Evolutionary conservation across 257 asterid species (phyloP).

Genomic region (Solanum peruvianum): DNA sequence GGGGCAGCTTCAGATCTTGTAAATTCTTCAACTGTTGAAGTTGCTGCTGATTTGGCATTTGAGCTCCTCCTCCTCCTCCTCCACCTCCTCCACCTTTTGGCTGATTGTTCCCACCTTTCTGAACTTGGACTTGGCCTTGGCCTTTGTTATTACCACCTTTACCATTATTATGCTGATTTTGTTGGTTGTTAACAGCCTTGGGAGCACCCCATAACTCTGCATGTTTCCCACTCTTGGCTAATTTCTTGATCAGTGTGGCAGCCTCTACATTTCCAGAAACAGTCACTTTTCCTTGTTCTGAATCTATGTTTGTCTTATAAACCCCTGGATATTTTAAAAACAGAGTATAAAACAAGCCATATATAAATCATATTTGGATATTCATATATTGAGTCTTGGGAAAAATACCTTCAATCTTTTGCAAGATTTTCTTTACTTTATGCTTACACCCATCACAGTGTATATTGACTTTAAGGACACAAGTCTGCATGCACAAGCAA

Average conservation of each 20-base stretch:
- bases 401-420: constrained; percentile 76
- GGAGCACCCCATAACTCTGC: constrained; percentile 88
- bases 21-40: constrained; percentile 38
- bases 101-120: constrained; percentile 23
- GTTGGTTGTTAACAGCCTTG: constrained; percentile 32
- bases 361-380: neutral
- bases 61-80: neutral
- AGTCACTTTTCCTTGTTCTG: constrained; percentile 85
- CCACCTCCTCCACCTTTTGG: neutral
- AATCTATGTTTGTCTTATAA: constrained; percentile 57
- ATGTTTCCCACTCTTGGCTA: constrained; percentile 62
- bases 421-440: constrained; percentile 86
- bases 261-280: constrained; percentile 89
- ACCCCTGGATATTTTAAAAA: constrained; percentile 37
- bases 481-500: constrained; percentile 78
- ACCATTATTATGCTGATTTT: constrained; percentile 29
- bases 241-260: constrained; percentile 73
- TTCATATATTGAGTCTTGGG: constrained; percentile 5
- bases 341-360: neutral
- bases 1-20: constrained; percentile 51
- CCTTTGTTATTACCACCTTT: constrained; percentile 39
- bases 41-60: constrained; percentile 18
- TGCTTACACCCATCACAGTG: constrained; percentile 96
- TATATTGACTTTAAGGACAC: constrained; percentile 86
- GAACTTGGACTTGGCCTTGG: constrained; percentile 19